phyloP scores from a whole-genome alignment of 2,329 filamentous ascomycete species.

The Colletotrichum chlorophyti region DNA sequence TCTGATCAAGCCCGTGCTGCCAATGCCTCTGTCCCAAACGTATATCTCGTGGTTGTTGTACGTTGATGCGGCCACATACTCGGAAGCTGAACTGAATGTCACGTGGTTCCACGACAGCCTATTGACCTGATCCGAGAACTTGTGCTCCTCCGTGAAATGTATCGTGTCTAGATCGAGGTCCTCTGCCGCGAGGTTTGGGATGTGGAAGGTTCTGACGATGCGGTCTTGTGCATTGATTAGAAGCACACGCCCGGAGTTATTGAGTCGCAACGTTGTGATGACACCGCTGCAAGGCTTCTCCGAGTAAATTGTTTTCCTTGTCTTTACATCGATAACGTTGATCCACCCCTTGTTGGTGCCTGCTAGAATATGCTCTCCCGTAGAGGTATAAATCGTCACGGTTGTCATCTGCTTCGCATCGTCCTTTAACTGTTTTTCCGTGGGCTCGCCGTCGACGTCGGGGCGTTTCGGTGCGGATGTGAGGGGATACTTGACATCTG shows the following conservation, averaged over 20 bases:
- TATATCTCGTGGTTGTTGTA: slow-evolving; percentile 99
- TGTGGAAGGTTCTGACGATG: slow-evolving; percentile 89
- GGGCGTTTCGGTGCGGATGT: slow-evolving; percentile 83
- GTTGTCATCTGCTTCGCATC: slow-evolving; percentile 96
- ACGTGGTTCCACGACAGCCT: slow-evolving; percentile 96
- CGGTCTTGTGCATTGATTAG: slow-evolving; percentile 94
- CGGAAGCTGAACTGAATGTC: slow-evolving; percentile 90
- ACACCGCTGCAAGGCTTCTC: slow-evolving; percentile 87
- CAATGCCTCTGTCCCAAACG: slow-evolving; percentile 94
- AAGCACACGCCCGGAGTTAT: slow-evolving; percentile 82
- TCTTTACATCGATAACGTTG: slow-evolving; percentile 89
- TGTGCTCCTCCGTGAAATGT: slow-evolving; percentile 91
- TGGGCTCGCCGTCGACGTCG: slow-evolving; percentile 72
- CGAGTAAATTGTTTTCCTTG: slow-evolving; percentile 85
- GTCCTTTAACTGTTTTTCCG: slow-evolving; percentile 87
- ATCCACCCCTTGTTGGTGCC: slow-evolving; percentile 96
- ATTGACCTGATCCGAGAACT: slow-evolving; percentile 98
- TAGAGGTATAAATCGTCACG: slow-evolving; percentile 84
- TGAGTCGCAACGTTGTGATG: slow-evolving; percentile 86
- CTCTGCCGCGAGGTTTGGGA: slow-evolving; percentile 76
- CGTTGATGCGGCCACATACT: slow-evolving; percentile 95
- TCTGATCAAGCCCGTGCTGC: slow-evolving; percentile 79
- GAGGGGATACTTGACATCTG: slow-evolving; percentile 77
- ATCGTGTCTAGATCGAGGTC: slow-evolving; percentile 85
- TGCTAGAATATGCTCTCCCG: slow-evolving; percentile 87